These are phyloP conservation scores for Austropuccinia psidii DNA, from an alignment of 1,284 basidiomycete genomes.

Conservation along the genomic window DNA sequence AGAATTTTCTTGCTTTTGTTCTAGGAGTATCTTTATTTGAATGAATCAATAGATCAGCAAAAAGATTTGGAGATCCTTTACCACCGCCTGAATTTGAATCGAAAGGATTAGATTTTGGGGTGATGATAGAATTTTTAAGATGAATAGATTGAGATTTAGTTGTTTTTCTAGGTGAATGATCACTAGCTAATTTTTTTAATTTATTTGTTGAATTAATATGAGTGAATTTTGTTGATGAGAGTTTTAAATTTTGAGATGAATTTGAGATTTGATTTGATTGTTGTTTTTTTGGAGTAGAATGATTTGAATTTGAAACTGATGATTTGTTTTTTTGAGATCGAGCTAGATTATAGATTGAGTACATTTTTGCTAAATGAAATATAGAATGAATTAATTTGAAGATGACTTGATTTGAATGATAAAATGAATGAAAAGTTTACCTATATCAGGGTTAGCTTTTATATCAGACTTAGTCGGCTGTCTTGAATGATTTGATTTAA, in stretches of 20 bases:
- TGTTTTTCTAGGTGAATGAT: conserved; percentile 26
- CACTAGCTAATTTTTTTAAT: conserved; percentile 7
- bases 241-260: conserved; percentile 22
- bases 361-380: conserved; percentile 20
- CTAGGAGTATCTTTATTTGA: conserved; percentile 29
- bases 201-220: conserved; percentile 24
- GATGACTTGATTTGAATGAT: neutral
- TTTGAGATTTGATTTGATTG: neutral
- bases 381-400: neutral
- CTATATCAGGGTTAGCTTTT: conserved; percentile 34
- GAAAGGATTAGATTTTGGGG: conserved; percentile 10
- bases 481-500: conserved; percentile 19
- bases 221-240: conserved; percentile 4
- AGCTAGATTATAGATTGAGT: conserved; percentile 22
- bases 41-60: conserved; percentile 23
- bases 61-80: conserved; percentile 23
- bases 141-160: neutral
- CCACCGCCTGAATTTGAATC: conserved; percentile 26
- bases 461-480: conserved; percentile 30
- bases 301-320: neutral
- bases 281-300: neutral
- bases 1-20: conserved; percentile 29
- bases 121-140: neutral
- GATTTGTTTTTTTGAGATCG: neutral
- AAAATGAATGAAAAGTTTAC: neutral